Evolutionary conservation across 2,329 filamentous ascomycete species (phyloP).

Genomic region (Truncatella angustata): DNA sequence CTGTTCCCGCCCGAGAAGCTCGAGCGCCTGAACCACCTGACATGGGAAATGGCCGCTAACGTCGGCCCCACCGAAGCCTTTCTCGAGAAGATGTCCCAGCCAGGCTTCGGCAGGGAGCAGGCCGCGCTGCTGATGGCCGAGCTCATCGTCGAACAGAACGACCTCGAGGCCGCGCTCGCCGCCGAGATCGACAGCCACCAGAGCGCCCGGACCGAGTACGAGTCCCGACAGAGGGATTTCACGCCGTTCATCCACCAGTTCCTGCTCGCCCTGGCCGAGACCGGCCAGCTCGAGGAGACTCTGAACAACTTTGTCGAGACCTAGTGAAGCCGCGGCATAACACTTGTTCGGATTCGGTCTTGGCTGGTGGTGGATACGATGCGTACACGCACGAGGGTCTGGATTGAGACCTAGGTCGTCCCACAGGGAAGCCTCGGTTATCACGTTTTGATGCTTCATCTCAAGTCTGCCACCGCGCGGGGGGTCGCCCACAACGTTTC

Average conservation of each 20-base stretch:
- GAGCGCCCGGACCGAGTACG: constrained; percentile 48
- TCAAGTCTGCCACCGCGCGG: no score
- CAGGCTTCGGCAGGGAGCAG: constrained; percentile 15
- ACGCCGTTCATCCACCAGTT: constrained; percentile 8
- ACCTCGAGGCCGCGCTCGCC: constrained; percentile 43
- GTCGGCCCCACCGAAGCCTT: constrained; percentile 6
- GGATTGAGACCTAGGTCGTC: no score
- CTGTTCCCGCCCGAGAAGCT: constrained; percentile 17
- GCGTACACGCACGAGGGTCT: no score
- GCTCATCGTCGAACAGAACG: constrained; percentile 39
- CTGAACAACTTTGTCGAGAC: background rate
- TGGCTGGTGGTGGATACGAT: no score
- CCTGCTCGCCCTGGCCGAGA: constrained; percentile 1
- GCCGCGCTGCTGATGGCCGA: constrained; percentile 36
- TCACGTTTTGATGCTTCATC: no score
- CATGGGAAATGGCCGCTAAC: background rate
- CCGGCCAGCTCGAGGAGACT: background rate
- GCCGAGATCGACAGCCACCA: constrained; percentile 44
- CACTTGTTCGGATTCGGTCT: no score
- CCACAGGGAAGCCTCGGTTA: no score
- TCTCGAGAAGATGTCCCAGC: background rate
- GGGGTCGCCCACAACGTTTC: no score
- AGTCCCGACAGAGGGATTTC: constrained; percentile 25
- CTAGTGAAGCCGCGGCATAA: no score
- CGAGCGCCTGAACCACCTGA: constrained; percentile 12